A percentile compares a stretch with the other conserved stretches of the same genome.
Evolutionary conservation across 2,329 filamentous ascomycete species (phyloP).

Genomic region (Alternaria consortialis): DNA sequence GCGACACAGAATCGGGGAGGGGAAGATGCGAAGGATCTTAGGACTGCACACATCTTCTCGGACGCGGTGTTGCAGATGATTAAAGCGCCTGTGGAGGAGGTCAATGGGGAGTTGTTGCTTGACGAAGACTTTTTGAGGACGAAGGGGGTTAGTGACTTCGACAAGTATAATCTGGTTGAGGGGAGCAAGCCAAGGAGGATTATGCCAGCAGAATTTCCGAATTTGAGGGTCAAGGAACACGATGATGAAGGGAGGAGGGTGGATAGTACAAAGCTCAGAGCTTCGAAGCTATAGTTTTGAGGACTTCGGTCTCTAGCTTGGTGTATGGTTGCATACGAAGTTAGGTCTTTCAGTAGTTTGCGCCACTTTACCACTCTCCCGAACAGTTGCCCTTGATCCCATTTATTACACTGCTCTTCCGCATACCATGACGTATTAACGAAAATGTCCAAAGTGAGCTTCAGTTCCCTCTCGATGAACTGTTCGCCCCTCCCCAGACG

Average conservation of each 20-base stretch:
- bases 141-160: conserved; percentile 74
- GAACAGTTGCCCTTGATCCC: too few relatives aligned
- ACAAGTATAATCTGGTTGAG: conserved; percentile 73
- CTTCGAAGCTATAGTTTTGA: conserved; percentile 23
- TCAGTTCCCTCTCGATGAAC: too few relatives aligned
- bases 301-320: not conserved
- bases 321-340: too few relatives aligned
- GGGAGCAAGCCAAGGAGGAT: conserved; percentile 74
- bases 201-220: conserved; percentile 76
- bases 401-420: too few relatives aligned
- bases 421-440: too few relatives aligned
- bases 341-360: not conserved
- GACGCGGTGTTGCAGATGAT: conserved; percentile 81
- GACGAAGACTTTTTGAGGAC: conserved; percentile 83
- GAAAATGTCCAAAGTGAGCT: too few relatives aligned
- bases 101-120: conserved; percentile 77
- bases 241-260: conserved; percentile 78
- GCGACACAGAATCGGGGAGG: conserved; percentile 67
- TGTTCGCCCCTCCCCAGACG: too few relatives aligned
- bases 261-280: conserved; percentile 64
- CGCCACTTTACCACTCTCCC: not conserved
- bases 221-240: conserved; percentile 77
- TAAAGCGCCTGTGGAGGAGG: conserved; percentile 62
- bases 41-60: conserved; percentile 76
- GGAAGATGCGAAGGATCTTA: conserved; percentile 64